Percentiles rank a stretch among this genome's conserved stretches.
phyloP scores from a whole-genome alignment of 2,329 filamentous ascomycete species.

The Fusarium sulawesiense region DNA sequence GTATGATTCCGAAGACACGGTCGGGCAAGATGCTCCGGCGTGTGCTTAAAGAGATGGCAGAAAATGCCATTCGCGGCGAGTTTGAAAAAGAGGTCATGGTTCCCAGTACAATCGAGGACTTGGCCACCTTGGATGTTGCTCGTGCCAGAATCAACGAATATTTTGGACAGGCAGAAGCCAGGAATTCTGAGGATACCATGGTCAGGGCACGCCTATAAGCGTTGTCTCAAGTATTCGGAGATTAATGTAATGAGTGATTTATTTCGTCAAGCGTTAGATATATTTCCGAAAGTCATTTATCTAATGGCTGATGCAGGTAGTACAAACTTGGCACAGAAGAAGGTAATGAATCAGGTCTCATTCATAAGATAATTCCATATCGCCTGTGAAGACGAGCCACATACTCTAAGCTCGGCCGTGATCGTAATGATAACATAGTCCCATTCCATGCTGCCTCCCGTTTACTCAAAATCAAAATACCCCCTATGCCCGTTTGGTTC shows the following conservation, averaged over 20 bases:
- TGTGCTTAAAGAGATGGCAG: conserved; percentile 83
- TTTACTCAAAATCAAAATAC: conserved; percentile 2
- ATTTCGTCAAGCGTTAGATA: background rate
- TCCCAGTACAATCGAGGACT: conserved; percentile 88
- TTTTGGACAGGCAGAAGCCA: conserved; percentile 66
- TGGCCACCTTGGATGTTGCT: conserved; percentile 78
- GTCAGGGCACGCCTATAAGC: conserved; percentile 65
- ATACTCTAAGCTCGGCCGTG: background rate
- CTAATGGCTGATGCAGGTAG: background rate
- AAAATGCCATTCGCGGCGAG: conserved; percentile 81
- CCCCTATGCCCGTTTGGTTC: background rate
- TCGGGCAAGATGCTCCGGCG: conserved; percentile 91
- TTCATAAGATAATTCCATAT: background rate
- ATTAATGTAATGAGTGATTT: background rate
- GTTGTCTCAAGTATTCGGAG: background rate
- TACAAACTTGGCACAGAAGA: background rate
- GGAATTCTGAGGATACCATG: conserved; percentile 59
- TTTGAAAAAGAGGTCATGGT: conserved; percentile 78
- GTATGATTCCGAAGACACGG: conserved; percentile 91
- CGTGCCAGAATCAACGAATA: conserved; percentile 78
- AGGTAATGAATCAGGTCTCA: background rate
- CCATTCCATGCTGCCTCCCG: background rate
- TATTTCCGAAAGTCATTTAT: background rate
- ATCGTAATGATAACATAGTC: background rate
- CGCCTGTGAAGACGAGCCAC: background rate